Evolutionary conservation across 179 eudicot genomes (phyloP).

Genomic region (Beta corolliflora): DNA sequence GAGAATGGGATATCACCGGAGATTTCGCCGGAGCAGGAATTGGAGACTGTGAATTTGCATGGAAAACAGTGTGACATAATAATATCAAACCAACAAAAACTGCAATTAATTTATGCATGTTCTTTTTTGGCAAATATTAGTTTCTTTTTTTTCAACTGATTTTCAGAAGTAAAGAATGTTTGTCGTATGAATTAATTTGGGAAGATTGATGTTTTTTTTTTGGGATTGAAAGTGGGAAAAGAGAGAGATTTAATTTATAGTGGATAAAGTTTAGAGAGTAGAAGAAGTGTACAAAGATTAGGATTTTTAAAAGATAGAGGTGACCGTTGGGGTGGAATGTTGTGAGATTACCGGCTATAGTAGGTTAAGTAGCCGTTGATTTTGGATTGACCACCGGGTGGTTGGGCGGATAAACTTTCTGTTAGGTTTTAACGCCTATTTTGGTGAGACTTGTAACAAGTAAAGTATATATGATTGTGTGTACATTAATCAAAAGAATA

Average conservation of each 20-base stretch:
- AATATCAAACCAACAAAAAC: constrained; percentile 13
- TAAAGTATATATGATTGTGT: too few relatives aligned
- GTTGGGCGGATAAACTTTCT: neutral
- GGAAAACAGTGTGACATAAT: neutral
- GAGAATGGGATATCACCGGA: neutral
- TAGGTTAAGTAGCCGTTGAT: constrained; percentile 16
- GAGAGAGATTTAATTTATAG: neutral
- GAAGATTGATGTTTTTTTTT: neutral
- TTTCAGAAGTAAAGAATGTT: constrained; percentile 4
- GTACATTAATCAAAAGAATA: too few relatives aligned
- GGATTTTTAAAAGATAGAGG: neutral
- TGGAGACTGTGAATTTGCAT: constrained; percentile 13
- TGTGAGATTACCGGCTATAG: neutral
- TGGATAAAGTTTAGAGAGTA: neutral
- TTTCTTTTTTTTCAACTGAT: neutral
- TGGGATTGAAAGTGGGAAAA: neutral
- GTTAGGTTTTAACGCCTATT: neutral
- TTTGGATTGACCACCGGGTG: neutral
- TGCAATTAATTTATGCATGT: constrained; percentile 6
- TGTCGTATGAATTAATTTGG: neutral
- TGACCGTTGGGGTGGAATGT: constrained; percentile 12
- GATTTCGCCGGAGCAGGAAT: constrained; percentile 11
- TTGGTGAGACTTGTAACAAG: neutral
- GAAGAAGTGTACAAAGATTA: neutral
- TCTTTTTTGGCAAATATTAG: neutral